Base-by-base conservation (phyloP, 805 yeast genomes). In the Sporopachydermia lactativora region DNA sequence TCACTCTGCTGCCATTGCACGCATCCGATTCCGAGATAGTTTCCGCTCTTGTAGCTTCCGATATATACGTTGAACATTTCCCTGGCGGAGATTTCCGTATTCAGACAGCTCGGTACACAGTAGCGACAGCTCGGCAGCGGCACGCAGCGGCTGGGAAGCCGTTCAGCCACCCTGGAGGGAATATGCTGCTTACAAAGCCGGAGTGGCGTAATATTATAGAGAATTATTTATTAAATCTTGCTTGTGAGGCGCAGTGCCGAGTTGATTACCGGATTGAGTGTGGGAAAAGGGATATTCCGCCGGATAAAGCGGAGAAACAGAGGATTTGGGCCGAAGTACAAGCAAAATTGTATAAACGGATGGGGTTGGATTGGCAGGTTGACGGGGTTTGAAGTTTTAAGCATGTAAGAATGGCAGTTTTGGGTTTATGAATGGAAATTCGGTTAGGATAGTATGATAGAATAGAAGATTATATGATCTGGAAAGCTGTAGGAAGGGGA, bases 161-260 rank as follows among this genome's bases (percentile, higher is more conserved):
- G 50, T n/a, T 37, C 36, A n/a, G n/a, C n/a, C n/a, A n/a, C n/a
- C n/a, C n/a, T n/a, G 13, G 35, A 40, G 17, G 18, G 36, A 18
- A 17, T 15, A 47, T 47, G 39, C 45, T 50, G 37, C 51, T 71
- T n/a, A 59, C 70, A 4, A 65, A 69, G 46, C 71, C 73, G 17
- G 82, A 80, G 53, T 79, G 86, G 84, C 62, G 88, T 48, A 76
- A 78, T 50, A 69, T 81, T 18, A 75, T 81, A 43, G 89, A 81
- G 47, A 80, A 78, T 56, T 81, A 71, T 50, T 49, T 77, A 31
- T 55, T 78, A 31, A 76, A 75, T 51, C 60, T 78, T 19, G 82
- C 75, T 3, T 79, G 79, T 38, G 85, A 78, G 49, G 74, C 77
- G 13, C 85, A 81, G 53, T 77, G 85, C 49, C 66, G 84, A 15